Base-by-base conservation (phyloP, 2,329 filamentous ascomycete species). In the Aureobasidium musti region DNA sequence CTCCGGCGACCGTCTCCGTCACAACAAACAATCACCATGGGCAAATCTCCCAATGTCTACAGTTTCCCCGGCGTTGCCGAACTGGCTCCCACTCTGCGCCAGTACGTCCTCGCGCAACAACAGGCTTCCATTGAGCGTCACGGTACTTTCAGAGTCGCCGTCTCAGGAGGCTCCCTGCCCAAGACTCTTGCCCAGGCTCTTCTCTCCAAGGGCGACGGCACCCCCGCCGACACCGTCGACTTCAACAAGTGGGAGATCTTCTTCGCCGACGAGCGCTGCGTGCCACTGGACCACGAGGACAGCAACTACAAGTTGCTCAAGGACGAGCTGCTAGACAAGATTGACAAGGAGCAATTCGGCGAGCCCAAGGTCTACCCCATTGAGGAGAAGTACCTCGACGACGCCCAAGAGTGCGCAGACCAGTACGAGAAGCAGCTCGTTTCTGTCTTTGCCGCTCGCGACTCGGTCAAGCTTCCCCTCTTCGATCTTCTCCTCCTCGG, bases 181-280 rank as follows among this genome's bases (percentile, higher is more conserved):
- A 89, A 92, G 75, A 91, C 89, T 17, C 89, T 99, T 49, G 92
- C 92, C 53, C 87, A 91, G 77, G 92, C 92, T 11, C 87, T 98
- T 13, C 86, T 98, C 30, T 69, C 72, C n/a, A 69, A 72, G 10
- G 71, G 79, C 80, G 78, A 82, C 68, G 82, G 79, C 57, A 78
- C 76, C 43, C 71, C 75, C 41, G 80, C 88, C 66, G 91, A 92
- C 75, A 84, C 81, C 4, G 80, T 93, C 71, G 83, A 90, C 73
- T 97, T 96, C 79, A 82, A 84, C 76, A 92, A 91, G 78, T 99
- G 95, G 95, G 91, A 98, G 75, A 91, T 99, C 75, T 99, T 98
- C 84, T 98, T 97, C 79, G 94, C 94, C 75, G 95, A 99, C 77
- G 95, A 99, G 84, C 91, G 95, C 75, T 91, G 91, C 72, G 95